Evolutionary conservation across 768 basidiomycete species (phyloP), one percentile per base, ranked within the genome.

Genomic region (Mycena metata): DNA sequence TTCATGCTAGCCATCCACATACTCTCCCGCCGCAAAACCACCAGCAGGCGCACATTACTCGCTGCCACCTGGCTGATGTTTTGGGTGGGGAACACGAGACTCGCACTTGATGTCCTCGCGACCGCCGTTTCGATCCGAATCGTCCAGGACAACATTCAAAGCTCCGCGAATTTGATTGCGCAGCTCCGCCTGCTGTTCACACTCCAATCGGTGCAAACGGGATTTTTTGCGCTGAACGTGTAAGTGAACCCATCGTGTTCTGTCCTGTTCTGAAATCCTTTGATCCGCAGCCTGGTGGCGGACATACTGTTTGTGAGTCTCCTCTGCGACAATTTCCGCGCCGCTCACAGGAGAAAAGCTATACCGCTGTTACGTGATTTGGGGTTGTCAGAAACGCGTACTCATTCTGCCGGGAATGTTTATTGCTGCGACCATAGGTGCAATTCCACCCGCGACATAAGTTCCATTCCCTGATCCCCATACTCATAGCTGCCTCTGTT

Each of bases 101-200:
- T 47, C 46, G 46, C 24, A 23, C 46, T 47, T 9, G 11, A 23
- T 24, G 21, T 47, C 21, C 21, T 24, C 21, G 12, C 21, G 46
- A 47, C 46, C 9, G 46, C 46, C 23, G 24, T 47, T n/a, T 47
- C 46, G 15, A 21, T 47, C 13, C 24, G 24, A 23, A 23, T 23
- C 21, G 46, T 47, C 21, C 46, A 47, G 46, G 46, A 47, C 21
- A 47, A 23, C 46, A 47, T 47, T 47, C 46, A 47, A 47, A 47
- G 24, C 46, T 23, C 46, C 11, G 46, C 46, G 46, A 23, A 23
- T 4, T 8, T 47, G 24, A 24, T 23, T 23, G 21, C 46, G 46
- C 7, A 23, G 21, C 46, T n/a, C 46, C 46, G 46, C 46, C 21
- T 47, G 10, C 46, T 47, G 21, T 47, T 47, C 24, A 23, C 21